Base-by-base conservation (phyloP, 2,329 filamentous ascomycete genomes). In the Ophiostoma sp. region DNA sequence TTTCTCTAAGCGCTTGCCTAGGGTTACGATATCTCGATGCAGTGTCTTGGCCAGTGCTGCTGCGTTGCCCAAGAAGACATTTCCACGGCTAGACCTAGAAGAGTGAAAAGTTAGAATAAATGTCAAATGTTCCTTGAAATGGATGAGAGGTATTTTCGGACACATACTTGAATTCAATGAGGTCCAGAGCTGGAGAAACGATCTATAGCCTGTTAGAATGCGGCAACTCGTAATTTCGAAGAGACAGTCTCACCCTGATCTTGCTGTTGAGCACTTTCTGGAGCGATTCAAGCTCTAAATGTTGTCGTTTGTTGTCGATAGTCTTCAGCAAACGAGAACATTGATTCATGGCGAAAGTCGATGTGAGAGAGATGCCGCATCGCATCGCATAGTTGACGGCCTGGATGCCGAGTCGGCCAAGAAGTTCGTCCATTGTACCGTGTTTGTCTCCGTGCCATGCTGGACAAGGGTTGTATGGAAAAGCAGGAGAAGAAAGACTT, bases 301-400 rank as follows among this genome's bases (percentile, higher is more conserved):
- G 88, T 69, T 92, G 87, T 36, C 90, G 87, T 77, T 87, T 88
- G 78, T 94, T 89, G 77, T 94, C 90, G 17, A 96, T 90, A 55
- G 89, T 91, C 84, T 92, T 93, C 74, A 97, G 85, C 15, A 98
- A 84, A 57, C 92, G 89, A 1, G 91, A 90, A 73, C 92, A 94
- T 82, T 97, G 94, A 73, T 89, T 89, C 75, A 97, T 87, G n/a
- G 94, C 93, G 83, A 94, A 97, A 52, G 87, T 90, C 70, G 93
- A 94, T 1, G 95, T 97, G 76, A 97, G 88, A 68, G 92, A 90
- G 77, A 98, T 91, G 69, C 94, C 94, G 22, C 94, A 95, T 69
- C 93, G 87, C 78, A 98, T 95, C 80, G 94, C 94, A 88, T 96
- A 97, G 83, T 94, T 97, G 87, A 97, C 91, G 69, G 93, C 93